A percentile compares a stretch with the other conserved stretches of the same genome.
These are phyloP conservation scores for Nemania sp. DNA, from an alignment of 2,329 filamentous ascomycete genomes.

Conservation along the genomic window DNA sequence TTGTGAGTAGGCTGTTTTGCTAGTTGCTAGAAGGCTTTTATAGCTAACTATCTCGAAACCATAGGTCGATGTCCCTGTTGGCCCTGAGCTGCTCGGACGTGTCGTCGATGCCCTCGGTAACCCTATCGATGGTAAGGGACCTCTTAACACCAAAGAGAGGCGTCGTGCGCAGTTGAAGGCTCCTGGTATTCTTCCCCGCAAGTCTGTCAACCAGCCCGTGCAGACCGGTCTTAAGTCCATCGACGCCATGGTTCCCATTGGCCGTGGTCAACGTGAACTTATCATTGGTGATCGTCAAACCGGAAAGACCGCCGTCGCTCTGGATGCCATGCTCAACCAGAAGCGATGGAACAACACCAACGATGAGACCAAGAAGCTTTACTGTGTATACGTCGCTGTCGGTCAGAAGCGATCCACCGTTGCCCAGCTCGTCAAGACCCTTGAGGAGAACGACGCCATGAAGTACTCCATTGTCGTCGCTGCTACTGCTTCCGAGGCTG, in stretches of 20 bases:
- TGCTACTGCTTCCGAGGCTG: conserved; percentile 96
- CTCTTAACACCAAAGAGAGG: conserved; percentile 90
- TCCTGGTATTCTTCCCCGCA: conserved; percentile 96
- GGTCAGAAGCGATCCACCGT: conserved; percentile 99
- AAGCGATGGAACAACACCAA: conserved; percentile 91
- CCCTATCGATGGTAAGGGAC: conserved; percentile 99
- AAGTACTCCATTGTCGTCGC: conserved; percentile 96
- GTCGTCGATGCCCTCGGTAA: conserved; percentile 98
- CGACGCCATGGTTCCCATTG: conserved; percentile 99
- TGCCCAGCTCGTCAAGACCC: conserved; percentile 98
- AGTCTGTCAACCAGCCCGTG: conserved; percentile 97
- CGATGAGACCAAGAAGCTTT: conserved; percentile 98
- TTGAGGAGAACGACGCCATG: conserved; percentile 99
- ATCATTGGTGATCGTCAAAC: conserved; percentile 99
- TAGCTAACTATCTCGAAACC: conserved; percentile 15
- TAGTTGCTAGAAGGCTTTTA: not conserved
- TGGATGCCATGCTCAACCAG: conserved; percentile 99
- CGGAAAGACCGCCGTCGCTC: conserved; percentile 98
- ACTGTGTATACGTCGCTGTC: conserved; percentile 99
- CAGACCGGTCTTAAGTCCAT: conserved; percentile 99
- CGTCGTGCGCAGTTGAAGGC: conserved; percentile 99
- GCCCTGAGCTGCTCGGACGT: conserved; percentile 92
- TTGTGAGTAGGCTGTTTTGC: conserved; percentile 74
- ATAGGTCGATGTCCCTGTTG: conserved; percentile 96
- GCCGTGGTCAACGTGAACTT: conserved; percentile 99